Base-by-base conservation (phyloP, 1,284 basidiomycete genomes). In the Sporisorium sorghi region DNA sequence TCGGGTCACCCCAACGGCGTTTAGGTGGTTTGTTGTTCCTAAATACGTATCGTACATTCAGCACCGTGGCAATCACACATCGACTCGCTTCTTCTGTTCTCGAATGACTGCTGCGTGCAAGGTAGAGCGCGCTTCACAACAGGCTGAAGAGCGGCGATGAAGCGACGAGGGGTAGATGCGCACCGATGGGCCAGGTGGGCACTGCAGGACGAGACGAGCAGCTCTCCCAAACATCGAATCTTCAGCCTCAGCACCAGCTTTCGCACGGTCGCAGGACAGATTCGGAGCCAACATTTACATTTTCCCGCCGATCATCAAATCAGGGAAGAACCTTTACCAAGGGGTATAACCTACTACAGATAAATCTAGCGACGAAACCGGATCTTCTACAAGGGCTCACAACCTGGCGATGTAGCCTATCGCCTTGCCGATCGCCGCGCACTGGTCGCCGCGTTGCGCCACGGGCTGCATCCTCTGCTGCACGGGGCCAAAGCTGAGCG, bases 1-100 rank as follows among this genome's bases (percentile, higher is more conserved):
- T 80, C 78, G 12, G 80, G 78, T 44, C 68, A 83, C 63, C 78
- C 73, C 28, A 75, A 75, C 57, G 73, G 73, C 60, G 64, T 58
- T 4, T 73, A 58, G 50, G 5, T 14, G 50, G 5, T 14, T 30
- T 7, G 5, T 46, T 9, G 4, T 35, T 21, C 4, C 15, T 19
- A 21, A n/a, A n/a, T 33, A 19, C 37, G 37, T 40, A 40, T 10
- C 17, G 37, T 40, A 58, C 19, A 33, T 9, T 23, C 44, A 43
- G 24, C 24, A 53, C 35, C 51, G 10, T 53, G 51, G 37, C 48
- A 56, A 64, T 64, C 21, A 15, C 49, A 57, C 28, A 40, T 5
- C 56, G 47, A 58, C n/a, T 44, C 46, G 26, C n/a, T 30, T 30
- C 17, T 4, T 17, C 10, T 9, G 19, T 15, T 3, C 26, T 40